Percentiles rank a stretch among this genome's conserved stretches.
Evolutionary conservation across 257 asterid genomes (phyloP).

Genomic region (Forsythia viridissima): DNA sequence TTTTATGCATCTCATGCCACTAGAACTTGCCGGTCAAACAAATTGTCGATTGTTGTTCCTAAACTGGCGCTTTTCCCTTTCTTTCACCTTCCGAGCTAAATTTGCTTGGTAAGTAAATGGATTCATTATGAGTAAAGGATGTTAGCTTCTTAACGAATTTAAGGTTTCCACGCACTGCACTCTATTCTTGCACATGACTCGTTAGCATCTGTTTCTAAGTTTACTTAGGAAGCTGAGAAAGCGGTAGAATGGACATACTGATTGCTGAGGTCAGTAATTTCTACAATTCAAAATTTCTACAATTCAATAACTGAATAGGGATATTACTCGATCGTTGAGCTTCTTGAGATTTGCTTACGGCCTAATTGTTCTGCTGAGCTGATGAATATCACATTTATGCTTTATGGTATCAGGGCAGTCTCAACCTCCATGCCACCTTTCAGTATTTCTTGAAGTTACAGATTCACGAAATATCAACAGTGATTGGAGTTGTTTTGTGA

Average conservation of each 20-base stretch:
- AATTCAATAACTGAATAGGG: conserved; percentile 14
- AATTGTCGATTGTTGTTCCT: conserved; percentile 20
- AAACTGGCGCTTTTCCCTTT: not conserved
- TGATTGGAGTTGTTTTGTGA: conserved; percentile 99
- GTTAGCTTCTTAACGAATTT: conserved; percentile 15
- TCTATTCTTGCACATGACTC: conserved; percentile 15
- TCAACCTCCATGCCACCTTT: conserved; percentile 56
- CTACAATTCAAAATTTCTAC: conserved; percentile 12
- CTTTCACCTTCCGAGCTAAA: conserved; percentile 19
- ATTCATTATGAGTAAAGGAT: conserved; percentile 19
- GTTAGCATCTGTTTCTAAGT: conserved; percentile 6
- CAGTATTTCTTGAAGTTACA: too few species aligned
- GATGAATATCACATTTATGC: conserved; percentile 29
- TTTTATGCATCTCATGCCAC: conserved; percentile 17
- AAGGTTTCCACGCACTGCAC: not conserved
- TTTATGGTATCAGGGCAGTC: conserved; percentile 90
- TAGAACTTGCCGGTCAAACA: conserved; percentile 15
- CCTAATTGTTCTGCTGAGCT: conserved; percentile 23
- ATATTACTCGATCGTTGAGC: conserved; percentile 5
- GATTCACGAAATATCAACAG: conserved; percentile 45
- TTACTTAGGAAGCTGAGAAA: conserved; percentile 5
- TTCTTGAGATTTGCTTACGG: conserved; percentile 16
- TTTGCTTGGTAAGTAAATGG: conserved; percentile 7
- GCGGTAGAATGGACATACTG: not conserved
- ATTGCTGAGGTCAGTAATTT: conserved; percentile 11